Percentiles rank a stretch among this genome's conserved stretches.
These are phyloP conservation scores for Tolypocladium album DNA, from an alignment of 2,329 filamentous ascomycete genomes.

Conservation along the genomic window DNA sequence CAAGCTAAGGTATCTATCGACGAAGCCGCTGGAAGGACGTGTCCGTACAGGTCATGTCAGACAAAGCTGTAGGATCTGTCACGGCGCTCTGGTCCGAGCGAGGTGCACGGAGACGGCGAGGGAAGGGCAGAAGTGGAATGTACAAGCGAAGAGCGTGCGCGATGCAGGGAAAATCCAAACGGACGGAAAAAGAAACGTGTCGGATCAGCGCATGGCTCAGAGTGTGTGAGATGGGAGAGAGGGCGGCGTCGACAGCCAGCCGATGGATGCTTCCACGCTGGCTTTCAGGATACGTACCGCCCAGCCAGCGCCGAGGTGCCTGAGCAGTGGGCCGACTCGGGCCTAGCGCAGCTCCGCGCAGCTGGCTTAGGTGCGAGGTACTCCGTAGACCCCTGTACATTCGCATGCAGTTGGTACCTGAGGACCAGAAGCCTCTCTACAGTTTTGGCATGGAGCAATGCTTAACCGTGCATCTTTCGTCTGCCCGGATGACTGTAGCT, in stretches of 20 bases:
- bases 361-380: background rate
- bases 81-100: background rate
- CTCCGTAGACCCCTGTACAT: background rate
- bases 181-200: background rate
- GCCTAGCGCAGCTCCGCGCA: background rate
- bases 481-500: no score
- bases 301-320: background rate
- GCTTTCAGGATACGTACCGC: conserved; percentile 1
- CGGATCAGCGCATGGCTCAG: background rate
- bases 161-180: background rate
- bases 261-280: conserved; percentile 1
- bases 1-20: background rate
- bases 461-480: no score
- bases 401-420: background rate
- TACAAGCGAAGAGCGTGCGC: background rate
- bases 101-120: background rate
- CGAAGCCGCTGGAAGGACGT: conserved; percentile 1
- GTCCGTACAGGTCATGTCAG: conserved; percentile 8
- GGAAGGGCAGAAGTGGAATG: background rate
- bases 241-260: background rate
- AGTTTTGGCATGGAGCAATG: no score
- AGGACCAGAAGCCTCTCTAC: background rate
- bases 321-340: background rate
- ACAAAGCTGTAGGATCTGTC: conserved; percentile 1
- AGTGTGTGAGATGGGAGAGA: background rate